phyloP scores from a whole-genome alignment of 257 asterid genomes.

The Jaltomata sinuosa region DNA sequence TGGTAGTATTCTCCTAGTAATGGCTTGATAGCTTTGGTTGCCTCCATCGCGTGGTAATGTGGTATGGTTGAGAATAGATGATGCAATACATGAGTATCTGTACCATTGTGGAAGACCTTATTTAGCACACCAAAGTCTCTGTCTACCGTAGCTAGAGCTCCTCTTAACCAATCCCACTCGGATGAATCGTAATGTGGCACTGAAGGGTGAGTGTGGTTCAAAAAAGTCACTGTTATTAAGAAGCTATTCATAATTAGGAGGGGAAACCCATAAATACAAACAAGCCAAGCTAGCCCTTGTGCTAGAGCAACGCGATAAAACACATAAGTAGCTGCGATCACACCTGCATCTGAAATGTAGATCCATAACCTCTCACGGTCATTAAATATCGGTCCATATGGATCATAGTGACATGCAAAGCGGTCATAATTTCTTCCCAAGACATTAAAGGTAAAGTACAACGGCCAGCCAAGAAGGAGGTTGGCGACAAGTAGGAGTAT shows the following conservation, averaged over 20 bases:
- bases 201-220: not conserved
- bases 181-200: slow-evolving; percentile 1
- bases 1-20: not conserved
- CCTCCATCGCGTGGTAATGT: slow-evolving; percentile 5
- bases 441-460: no score
- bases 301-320: no score
- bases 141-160: slow-evolving; percentile 6
- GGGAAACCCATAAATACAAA: not conserved
- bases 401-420: no score
- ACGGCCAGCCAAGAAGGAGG: no score
- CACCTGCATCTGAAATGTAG: no score
- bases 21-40: not conserved
- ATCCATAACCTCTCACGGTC: no score
- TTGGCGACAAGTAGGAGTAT: not conserved
- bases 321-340: no score
- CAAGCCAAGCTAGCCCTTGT: not conserved
- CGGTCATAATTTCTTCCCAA: no score
- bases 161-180: slow-evolving; percentile 7
- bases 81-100: not conserved
- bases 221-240: not conserved
- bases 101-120: not conserved
- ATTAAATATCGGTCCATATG: no score
- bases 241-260: not conserved
- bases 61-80: slow-evolving; percentile 3
- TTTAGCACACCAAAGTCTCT: slow-evolving; percentile 3